These are phyloP conservation scores for Penicillium sp. DNA, from an alignment of 2,329 filamentous ascomycete species.

Conservation along the genomic window DNA sequence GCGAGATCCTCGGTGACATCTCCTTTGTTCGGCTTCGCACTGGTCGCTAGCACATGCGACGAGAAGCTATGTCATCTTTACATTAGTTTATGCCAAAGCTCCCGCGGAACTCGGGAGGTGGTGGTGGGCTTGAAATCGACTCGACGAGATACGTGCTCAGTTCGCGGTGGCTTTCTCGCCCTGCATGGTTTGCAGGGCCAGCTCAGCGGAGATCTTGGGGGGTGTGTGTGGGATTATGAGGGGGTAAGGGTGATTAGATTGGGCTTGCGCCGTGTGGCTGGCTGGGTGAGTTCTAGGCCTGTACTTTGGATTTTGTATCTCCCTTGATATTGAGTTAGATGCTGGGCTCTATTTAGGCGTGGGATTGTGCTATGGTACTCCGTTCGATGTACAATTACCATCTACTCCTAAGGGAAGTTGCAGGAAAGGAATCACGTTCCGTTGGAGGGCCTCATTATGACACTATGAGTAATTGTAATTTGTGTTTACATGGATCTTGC, in stretches of 20 bases:
- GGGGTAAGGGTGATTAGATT: not conserved
- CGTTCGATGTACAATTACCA: not conserved
- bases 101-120: slow-evolving; percentile 8
- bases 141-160: slow-evolving; percentile 22
- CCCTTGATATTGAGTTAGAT: not conserved
- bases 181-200: slow-evolving; percentile 2
- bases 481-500: not conserved
- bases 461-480: slow-evolving; percentile 7
- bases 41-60: slow-evolving; percentile 21
- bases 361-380: not conserved
- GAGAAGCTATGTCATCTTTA: slow-evolving; percentile 17
- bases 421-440: not conserved
- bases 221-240: not conserved
- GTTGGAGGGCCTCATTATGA: slow-evolving; percentile 16
- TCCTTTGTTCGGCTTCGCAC: slow-evolving; percentile 7
- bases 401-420: not conserved
- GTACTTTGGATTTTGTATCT: not conserved
- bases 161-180: slow-evolving; percentile 6
- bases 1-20: not conserved
- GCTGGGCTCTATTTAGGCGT: not conserved
- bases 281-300: not conserved
- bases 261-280: not conserved
- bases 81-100: slow-evolving; percentile 18
- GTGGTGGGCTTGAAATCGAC: slow-evolving; percentile 14
- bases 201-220: slow-evolving; percentile 1